Evolutionary conservation across 148 eudicot species (phyloP).

Genomic region (Talinum fruticosum): DNA sequence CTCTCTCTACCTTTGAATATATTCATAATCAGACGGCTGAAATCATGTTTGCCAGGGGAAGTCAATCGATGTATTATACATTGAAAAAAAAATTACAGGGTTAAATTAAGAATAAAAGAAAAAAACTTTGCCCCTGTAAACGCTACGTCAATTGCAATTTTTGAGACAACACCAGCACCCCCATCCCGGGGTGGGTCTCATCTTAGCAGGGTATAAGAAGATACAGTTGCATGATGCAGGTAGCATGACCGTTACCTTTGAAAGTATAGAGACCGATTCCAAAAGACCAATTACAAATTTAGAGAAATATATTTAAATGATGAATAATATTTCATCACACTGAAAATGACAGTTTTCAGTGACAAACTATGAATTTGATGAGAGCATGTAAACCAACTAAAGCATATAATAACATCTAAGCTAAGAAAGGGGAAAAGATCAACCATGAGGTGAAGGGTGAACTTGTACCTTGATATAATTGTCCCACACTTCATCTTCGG

Average conservation of each 20-base stretch:
- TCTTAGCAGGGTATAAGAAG: too few species aligned
- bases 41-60: too few species aligned
- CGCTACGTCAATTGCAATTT: background rate
- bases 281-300: background rate
- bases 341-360: background rate
- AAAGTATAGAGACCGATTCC: too few species aligned
- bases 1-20: background rate
- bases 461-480: constrained; percentile 45
- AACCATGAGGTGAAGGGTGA: background rate
- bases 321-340: background rate
- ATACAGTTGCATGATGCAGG: too few species aligned
- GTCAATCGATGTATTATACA: too few species aligned
- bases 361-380: too few species aligned
- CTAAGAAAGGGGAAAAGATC: background rate
- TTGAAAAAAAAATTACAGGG: too few species aligned
- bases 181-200: too few species aligned
- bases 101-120: too few species aligned
- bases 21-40: background rate
- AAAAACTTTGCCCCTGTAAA: too few species aligned
- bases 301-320: background rate
- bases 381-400: background rate
- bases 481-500: constrained; percentile 57
- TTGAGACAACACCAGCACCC: too few species aligned
- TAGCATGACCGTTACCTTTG: too few species aligned
- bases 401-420: background rate